Evolutionary conservation across 2,329 filamentous ascomycete species (phyloP).

Genomic region (Keithomyces neogunnii): DNA sequence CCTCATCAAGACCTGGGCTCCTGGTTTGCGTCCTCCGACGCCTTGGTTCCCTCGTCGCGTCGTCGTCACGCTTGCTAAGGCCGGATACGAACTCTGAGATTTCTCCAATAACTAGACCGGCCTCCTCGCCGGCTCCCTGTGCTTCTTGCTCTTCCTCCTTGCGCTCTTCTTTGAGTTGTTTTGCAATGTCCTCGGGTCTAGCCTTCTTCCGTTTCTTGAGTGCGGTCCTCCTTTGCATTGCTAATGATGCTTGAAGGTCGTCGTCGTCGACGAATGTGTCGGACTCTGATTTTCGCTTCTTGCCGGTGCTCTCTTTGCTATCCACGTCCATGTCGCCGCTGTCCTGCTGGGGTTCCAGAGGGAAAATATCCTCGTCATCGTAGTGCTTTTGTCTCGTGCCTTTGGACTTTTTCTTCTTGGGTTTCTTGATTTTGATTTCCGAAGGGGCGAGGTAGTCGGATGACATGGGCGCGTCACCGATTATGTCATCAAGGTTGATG

Average conservation of each 20-base stretch:
- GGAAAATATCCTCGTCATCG: slow-evolving; percentile 55
- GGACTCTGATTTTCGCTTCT: slow-evolving; percentile 58
- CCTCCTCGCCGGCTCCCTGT: slow-evolving; percentile 26
- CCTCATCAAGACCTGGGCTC: slow-evolving; percentile 27
- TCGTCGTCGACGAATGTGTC: slow-evolving; percentile 81
- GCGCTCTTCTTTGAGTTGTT: slow-evolving; percentile 62
- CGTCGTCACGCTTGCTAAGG: slow-evolving; percentile 58
- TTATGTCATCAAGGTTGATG: slow-evolving; percentile 73
- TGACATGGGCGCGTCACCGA: slow-evolving; percentile 32
- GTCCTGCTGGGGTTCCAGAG: slow-evolving; percentile 28
- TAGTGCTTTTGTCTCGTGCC: slow-evolving; percentile 59
- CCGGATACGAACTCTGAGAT: slow-evolving; percentile 91
- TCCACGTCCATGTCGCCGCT: slow-evolving; percentile 70
- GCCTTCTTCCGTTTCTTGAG: slow-evolving; percentile 88
- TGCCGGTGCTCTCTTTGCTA: slow-evolving; percentile 36
- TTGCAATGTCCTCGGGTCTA: slow-evolving; percentile 78
- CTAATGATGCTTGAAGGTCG: slow-evolving; percentile 78
- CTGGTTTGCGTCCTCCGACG: slow-evolving; percentile 15
- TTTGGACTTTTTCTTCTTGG: slow-evolving; percentile 87
- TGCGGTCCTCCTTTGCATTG: slow-evolving; percentile 71
- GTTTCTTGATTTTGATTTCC: slow-evolving; percentile 88
- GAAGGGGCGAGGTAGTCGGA: slow-evolving; percentile 87
- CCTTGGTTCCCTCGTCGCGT: slow-evolving; percentile 45
- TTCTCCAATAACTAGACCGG: slow-evolving; percentile 85
- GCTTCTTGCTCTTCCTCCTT: slow-evolving; percentile 39